Evolutionary conservation across 345 rosid species (phyloP).

Genomic region (Angophora floribunda): DNA sequence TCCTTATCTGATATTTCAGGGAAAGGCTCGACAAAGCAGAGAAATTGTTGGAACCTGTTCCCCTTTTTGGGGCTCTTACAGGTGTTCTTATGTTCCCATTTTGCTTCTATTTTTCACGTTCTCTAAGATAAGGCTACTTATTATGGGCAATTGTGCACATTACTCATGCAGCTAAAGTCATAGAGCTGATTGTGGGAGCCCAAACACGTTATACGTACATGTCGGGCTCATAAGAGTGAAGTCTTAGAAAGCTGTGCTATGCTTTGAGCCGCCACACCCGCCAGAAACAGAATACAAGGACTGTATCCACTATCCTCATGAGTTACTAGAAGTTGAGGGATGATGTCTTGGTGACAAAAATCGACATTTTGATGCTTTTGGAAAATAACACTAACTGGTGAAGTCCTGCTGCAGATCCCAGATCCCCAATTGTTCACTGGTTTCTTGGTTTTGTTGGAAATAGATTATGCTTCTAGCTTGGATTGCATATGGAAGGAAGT

Average conservation of each 20-base stretch:
- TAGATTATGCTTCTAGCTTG: background rate
- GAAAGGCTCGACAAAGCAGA: conserved; percentile 60
- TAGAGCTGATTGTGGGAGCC: conserved; percentile 82
- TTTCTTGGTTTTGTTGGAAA: background rate
- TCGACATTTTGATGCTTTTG: background rate
- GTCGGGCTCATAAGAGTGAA: conserved; percentile 65
- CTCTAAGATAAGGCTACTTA: background rate
- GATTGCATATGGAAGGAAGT: background rate
- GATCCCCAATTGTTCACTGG: background rate
- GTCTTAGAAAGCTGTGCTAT: background rate
- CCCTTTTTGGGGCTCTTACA: conserved; percentile 59
- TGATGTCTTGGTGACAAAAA: background rate
- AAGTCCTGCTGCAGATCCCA: background rate
- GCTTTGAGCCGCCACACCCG: background rate
- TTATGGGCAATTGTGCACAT: background rate
- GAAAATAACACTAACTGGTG: background rate
- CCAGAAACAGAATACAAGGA: background rate
- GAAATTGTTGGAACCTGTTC: conserved; percentile 56
- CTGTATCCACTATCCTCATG: background rate
- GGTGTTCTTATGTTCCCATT: conserved; percentile 17
- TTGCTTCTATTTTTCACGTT: background rate
- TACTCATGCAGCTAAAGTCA: conserved; percentile 50
- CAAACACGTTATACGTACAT: conserved; percentile 88
- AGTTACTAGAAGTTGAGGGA: background rate
- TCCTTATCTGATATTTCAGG: conserved; percentile 28